Conservation (phyloP, 1,284 basidiomycete genomes). For the Taiwanofungus camphoratus region DNA sequence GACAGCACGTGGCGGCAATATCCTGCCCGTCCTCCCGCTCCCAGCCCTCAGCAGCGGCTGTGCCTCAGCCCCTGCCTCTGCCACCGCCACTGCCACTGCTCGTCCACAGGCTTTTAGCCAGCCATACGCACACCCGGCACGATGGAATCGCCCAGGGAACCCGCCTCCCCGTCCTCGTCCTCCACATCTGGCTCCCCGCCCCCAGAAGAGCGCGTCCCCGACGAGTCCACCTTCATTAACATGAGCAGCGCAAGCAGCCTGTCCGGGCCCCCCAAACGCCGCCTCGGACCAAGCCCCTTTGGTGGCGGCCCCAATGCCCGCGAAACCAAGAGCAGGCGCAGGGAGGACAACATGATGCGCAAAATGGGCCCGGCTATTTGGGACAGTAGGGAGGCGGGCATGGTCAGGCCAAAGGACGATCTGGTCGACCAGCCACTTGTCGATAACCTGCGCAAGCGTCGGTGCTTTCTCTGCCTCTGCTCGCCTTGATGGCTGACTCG, state of each 20-base stretch:
- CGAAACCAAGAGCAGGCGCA: conserved; percentile 37
- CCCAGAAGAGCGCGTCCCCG: conserved; percentile 8
- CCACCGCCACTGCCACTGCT: too few relatives aligned
- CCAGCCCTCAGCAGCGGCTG: too few relatives aligned
- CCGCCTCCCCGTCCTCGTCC: conserved; percentile 22
- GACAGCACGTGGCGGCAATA: neutral
- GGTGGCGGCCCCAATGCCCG: conserved; percentile 19
- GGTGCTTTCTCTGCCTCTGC: conserved; percentile 10
- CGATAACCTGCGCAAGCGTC: conserved; percentile 36
- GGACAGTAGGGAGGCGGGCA: conserved; percentile 26
- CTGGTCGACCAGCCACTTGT: conserved; percentile 34
- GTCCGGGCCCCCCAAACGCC: conserved; percentile 19
- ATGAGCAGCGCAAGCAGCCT: neutral
- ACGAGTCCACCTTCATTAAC: neutral
- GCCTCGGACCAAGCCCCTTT: conserved; percentile 17
- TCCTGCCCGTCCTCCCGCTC: neutral
- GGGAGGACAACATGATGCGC: conserved; percentile 29
- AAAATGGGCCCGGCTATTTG: conserved; percentile 13
- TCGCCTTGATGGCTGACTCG: neutral
- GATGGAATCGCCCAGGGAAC: conserved; percentile 26
- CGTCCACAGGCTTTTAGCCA: too few relatives aligned
- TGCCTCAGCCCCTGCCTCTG: too few relatives aligned
- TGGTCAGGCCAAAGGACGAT: conserved; percentile 32
- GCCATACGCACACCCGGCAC: too few relatives aligned
- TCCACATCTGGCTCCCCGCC: conserved; percentile 20